Base-by-base conservation (phyloP, 1,284 basidiomycete genomes). In the Puccinia triticina region DNA sequence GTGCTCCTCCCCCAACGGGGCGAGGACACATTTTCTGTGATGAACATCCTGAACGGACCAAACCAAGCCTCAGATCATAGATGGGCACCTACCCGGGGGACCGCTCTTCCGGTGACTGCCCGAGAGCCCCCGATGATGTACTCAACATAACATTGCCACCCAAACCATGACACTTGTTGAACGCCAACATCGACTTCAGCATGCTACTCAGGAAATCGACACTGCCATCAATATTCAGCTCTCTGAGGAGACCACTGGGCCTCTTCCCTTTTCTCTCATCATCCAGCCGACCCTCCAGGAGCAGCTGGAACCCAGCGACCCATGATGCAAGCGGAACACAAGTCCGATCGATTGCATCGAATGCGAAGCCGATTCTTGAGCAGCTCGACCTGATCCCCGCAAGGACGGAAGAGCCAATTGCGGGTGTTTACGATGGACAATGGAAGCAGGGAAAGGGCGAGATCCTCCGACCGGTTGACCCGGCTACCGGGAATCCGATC, bases 371-470 rank as follows among this genome's bases (percentile, higher is more conserved):
- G 3, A 67, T 82, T 26, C 46, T 82, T 11, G 64, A 82, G 50
- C 59, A 76, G n/a, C 80, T 82, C 50, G 71, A 72, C 14, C 50
- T 82, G 2, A n/a, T 82, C 2, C 46, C 72, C 18, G 11, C 80
- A 34, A 46, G 26, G 23, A 40, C n/a, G 18, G 40, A 57, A 57
- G 61, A 37, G 61, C 61, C 61, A 32, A 37, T 66, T 37, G 55
- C 81, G 43, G 85, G 85, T 26, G 84, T 86, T 12, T 84, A 85
- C 77, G 84, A 86, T 74, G 86, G 85, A 21, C 73, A 72, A 37
- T 84, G 83, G 83, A 67, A 85, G 75, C 82, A 83, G 82, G 82
- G 72, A 75, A 7, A 82, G 76, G 83, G 71, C 29, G 29, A 80
- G 37, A 0, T 80, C 32, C 77, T 85, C 21, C 71, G 75, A 12